Evolutionary conservation across 2,329 filamentous ascomycete genomes (phyloP).

Genomic region (Cercospora zeina): DNA sequence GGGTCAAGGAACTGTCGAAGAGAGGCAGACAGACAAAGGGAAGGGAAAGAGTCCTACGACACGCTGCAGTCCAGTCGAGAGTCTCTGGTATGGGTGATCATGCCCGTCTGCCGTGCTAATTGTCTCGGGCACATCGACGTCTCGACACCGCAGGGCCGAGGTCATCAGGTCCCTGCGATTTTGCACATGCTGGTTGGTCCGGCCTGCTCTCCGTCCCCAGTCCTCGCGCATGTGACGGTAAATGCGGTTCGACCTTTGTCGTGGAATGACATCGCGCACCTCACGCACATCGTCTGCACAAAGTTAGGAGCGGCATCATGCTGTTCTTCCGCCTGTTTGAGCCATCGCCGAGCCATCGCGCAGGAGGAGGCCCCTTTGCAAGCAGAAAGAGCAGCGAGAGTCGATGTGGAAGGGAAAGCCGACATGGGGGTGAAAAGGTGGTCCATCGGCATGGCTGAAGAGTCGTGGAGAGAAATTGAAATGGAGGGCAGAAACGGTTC

Average conservation of each 20-base stretch:
- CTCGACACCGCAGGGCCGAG: conserved; percentile 15
- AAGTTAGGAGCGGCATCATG: background rate
- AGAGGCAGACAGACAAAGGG: background rate
- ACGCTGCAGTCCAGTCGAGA: conserved; percentile 1
- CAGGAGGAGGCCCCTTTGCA: background rate
- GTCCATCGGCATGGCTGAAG: background rate
- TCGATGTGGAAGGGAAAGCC: background rate
- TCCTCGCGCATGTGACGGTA: conserved; percentile 19
- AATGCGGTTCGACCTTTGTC: conserved; percentile 9
- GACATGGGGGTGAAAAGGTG: background rate
- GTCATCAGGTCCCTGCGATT: conserved; percentile 14
- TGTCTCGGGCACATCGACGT: background rate
- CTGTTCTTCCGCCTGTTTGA: background rate
- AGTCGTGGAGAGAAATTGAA: background rate
- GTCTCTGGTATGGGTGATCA: conserved; percentile 13
- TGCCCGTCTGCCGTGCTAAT: conserved; percentile 13
- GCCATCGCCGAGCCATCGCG: background rate
- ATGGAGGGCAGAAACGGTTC: too few species aligned
- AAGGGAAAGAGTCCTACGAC: conserved; percentile 11
- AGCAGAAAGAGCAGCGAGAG: background rate
- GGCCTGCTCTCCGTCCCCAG: conserved; percentile 4
- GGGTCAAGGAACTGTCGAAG: background rate
- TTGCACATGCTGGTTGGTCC: conserved; percentile 1
- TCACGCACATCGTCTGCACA: background rate
- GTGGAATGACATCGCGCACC: background rate